Conservation (phyloP, 306 rosid species). For the Crataegus laevigata region DNA sequence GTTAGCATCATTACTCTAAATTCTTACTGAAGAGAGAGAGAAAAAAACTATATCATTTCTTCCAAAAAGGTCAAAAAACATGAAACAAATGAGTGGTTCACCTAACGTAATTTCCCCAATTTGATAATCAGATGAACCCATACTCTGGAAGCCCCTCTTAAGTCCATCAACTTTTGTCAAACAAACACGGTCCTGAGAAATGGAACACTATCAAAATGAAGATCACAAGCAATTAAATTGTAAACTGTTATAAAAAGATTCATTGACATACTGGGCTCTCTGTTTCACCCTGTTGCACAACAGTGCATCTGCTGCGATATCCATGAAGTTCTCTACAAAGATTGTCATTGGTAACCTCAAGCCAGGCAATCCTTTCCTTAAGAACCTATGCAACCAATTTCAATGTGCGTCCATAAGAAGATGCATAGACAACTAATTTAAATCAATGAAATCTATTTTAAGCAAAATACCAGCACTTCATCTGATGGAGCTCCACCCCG, state of each 20-base stretch:
- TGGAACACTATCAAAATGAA: constrained; percentile 11
- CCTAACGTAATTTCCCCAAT: constrained; percentile 49
- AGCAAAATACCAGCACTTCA: constrained; percentile 55
- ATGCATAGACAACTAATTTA: neutral
- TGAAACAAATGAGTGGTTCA: constrained; percentile 17
- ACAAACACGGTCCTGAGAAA: constrained; percentile 34
- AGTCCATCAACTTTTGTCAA: constrained; percentile 43
- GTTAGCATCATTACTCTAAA: neutral
- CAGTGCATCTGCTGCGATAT: constrained; percentile 58
- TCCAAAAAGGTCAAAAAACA: constrained; percentile 1
- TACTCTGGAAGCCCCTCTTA: constrained; percentile 44
- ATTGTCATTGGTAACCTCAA: constrained; percentile 59
- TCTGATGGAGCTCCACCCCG: constrained; percentile 47
- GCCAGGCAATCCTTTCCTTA: constrained; percentile 64
- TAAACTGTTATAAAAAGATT: neutral
- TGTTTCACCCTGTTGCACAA: constrained; percentile 36
- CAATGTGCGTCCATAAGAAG: neutral
- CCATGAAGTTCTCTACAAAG: constrained; percentile 65
- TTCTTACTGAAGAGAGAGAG: neutral
- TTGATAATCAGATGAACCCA: constrained; percentile 43
- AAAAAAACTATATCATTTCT: neutral
- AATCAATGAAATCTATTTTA: neutral
- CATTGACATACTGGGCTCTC: constrained; percentile 46
- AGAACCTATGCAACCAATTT: constrained; percentile 39
- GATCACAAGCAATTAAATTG: neutral